Evolutionary conservation across 768 basidiomycete genomes (phyloP).

Genomic region (Mrakia hoshinonis): DNA sequence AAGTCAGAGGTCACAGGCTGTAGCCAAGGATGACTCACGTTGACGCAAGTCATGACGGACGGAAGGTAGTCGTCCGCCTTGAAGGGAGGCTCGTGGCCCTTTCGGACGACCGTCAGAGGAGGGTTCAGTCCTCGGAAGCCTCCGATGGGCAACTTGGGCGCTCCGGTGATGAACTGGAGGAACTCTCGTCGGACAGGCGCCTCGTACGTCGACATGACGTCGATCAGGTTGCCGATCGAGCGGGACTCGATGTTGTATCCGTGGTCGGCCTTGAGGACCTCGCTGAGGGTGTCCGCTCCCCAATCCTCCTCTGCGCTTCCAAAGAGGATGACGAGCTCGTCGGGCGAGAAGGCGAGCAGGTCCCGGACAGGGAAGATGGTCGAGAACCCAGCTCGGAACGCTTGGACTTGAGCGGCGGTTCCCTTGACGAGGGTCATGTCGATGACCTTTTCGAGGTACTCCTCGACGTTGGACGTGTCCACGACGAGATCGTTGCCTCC

Average conservation of each 20-base stretch:
- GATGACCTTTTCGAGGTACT: constrained; percentile 78
- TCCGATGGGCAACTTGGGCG: constrained; percentile 90
- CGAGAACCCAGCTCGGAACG: constrained; percentile 60
- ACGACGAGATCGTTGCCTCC: constrained; percentile 71
- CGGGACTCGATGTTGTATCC: constrained; percentile 94
- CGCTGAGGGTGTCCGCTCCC: constrained; percentile 75
- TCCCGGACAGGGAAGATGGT: constrained; percentile 88
- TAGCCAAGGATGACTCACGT: constrained; percentile 32
- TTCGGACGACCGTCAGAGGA: constrained; percentile 88
- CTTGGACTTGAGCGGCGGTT: constrained; percentile 65
- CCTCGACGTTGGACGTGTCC: constrained; percentile 75
- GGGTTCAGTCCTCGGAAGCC: constrained; percentile 94
- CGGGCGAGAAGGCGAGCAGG: constrained; percentile 80
- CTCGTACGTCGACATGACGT: constrained; percentile 77
- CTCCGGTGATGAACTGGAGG: constrained; percentile 94
- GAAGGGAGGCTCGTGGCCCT: constrained; percentile 85
- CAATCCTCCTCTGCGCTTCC: constrained; percentile 98
- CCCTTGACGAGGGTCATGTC: constrained; percentile 82
- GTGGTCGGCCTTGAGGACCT: constrained; percentile 92
- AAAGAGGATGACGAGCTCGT: constrained; percentile 91
- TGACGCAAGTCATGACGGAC: constrained; percentile 92
- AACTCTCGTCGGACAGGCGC: constrained; percentile 66
- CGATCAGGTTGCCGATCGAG: constrained; percentile 76
- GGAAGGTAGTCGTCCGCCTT: constrained; percentile 90
- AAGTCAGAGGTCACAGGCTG: background rate